Conservation (phyloP, 1,139 yeast species). For the Lodderomyces jiufengensis region DNA sequence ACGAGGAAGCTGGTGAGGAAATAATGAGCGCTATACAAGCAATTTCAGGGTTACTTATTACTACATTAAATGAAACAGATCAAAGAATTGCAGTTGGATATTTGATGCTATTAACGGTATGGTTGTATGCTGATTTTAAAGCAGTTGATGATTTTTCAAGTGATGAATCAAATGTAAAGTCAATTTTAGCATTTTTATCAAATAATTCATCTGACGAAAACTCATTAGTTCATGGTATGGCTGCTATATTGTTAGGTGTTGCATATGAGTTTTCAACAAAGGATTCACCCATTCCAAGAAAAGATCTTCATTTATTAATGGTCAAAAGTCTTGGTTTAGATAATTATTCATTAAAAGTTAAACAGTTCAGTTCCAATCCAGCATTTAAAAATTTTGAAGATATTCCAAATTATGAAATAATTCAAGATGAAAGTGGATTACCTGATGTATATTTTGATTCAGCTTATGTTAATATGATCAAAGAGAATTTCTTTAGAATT, state of each 20-base stretch:
- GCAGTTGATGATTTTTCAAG: conserved; percentile 76
- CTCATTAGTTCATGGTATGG: conserved; percentile 69
- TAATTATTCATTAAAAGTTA: conserved; percentile 69
- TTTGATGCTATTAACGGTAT: conserved; percentile 65
- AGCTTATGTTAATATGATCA: conserved; percentile 60
- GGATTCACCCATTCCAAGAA: conserved; percentile 66
- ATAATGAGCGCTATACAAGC: conserved; percentile 75
- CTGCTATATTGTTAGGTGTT: conserved; percentile 69
- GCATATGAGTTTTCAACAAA: conserved; percentile 78
- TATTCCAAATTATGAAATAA: conserved; percentile 15
- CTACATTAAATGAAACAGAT: conserved; percentile 62
- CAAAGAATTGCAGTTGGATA: conserved; percentile 79
- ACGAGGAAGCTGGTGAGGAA: conserved; percentile 67
- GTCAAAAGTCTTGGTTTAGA: conserved; percentile 75
- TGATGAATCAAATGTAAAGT: conserved; percentile 62
- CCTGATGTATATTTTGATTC: conserved; percentile 77
- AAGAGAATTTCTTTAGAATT: conserved; percentile 68
- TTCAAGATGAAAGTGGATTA: conserved; percentile 75
- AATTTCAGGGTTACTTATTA: conserved; percentile 68
- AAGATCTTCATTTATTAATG: conserved; percentile 59
- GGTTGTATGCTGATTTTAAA: conserved; percentile 75
- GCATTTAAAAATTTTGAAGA: conserved; percentile 53
- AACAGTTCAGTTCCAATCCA: conserved; percentile 63
- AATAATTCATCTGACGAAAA: conserved; percentile 57
- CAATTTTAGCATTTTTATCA: conserved; percentile 65